Percentiles rank a stretch among this genome's conserved stretches.
Conservation (phyloP, 2,329 filamentous ascomycete genomes). For the Colletotrichum sp. region DNA sequence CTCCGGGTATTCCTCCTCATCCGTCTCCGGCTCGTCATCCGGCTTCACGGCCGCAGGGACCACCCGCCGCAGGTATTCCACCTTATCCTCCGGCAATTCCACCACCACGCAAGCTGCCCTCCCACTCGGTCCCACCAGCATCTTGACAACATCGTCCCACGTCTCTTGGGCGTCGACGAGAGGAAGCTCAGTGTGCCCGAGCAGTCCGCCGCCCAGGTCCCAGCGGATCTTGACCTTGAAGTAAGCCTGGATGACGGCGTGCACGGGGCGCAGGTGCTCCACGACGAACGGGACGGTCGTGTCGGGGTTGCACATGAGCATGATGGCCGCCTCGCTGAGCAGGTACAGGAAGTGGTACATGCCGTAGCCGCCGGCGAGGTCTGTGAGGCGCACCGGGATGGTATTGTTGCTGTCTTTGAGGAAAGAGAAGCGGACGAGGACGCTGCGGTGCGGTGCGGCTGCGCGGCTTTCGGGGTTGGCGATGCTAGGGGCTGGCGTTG, state of each 20-base stretch:
- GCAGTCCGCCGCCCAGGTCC: neutral
- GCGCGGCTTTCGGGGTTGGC: accelerated
- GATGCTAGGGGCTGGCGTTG: neutral
- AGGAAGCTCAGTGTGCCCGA: neutral
- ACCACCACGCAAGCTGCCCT: neutral
- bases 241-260: neutral
- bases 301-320: neutral
- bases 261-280: neutral
- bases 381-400: neutral
- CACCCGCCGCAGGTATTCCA: neutral
- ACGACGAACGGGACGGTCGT: neutral
- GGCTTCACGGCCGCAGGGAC: neutral
- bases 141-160: neutral
- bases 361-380: neutral
- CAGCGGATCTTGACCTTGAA: neutral
- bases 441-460: neutral
- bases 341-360: neutral
- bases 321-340: neutral
- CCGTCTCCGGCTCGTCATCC: neutral
- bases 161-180: neutral
- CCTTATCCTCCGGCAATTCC: neutral
- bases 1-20: neutral
- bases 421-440: neutral
- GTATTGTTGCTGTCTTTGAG: neutral
- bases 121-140: neutral